Conservation (phyloP, 345 rosid genomes). For the Pugionium dolabratum region DNA sequence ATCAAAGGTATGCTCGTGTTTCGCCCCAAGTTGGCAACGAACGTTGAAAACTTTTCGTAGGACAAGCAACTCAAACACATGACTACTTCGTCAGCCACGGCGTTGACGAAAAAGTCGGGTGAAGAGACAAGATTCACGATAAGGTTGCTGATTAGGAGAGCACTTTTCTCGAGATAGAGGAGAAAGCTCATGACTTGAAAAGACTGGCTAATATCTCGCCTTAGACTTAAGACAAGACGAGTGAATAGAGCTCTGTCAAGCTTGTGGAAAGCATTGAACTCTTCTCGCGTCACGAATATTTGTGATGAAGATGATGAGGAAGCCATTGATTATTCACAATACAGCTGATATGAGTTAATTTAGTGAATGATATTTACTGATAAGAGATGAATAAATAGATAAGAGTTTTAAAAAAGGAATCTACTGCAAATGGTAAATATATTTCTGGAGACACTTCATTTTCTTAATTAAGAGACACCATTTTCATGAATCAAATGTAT, state of each 20-base stretch:
- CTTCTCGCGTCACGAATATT: constrained; percentile 35
- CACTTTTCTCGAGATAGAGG: constrained; percentile 57
- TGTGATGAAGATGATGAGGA: constrained; percentile 17
- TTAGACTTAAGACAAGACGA: constrained; percentile 46
- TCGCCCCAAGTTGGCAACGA: not conserved
- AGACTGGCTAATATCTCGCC: constrained; percentile 51
- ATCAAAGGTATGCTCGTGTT: constrained; percentile 35
- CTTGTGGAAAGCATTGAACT: constrained; percentile 56
- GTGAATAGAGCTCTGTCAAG: constrained; percentile 54
- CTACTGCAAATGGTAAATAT: constrained; percentile 20
- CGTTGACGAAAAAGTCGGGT: constrained; percentile 41
- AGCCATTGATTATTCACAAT: constrained; percentile 8
- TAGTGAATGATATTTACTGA: constrained; percentile 8
- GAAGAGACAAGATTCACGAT: constrained; percentile 33
- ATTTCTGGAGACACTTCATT: constrained; percentile 3
- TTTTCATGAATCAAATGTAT: constrained; percentile 18
- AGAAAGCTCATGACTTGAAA: constrained; percentile 58
- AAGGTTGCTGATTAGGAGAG: constrained; percentile 19
- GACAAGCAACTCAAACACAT: constrained; percentile 48
- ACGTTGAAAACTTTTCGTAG: constrained; percentile 18
- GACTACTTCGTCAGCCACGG: constrained; percentile 56
- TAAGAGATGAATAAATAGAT: constrained; percentile 4
- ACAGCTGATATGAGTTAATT: not conserved
- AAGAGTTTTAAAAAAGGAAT: not conserved
- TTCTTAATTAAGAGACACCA: constrained; percentile 18